Base-by-base conservation (phyloP, 257 asterid species). In the Cruciata laevipes region DNA sequence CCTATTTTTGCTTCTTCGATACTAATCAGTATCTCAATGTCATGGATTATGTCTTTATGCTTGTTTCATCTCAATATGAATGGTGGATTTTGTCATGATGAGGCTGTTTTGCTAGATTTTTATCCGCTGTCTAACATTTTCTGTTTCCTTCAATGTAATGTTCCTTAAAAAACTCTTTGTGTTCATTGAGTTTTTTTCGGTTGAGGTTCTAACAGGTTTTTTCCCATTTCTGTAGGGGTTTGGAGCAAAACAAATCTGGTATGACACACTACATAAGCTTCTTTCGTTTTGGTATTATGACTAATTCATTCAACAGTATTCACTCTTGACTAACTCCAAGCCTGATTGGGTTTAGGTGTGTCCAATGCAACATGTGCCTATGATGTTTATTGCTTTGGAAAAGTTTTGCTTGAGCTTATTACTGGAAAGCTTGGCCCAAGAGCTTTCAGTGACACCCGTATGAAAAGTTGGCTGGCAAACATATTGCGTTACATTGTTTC, bases 381-480 rank as follows among this genome's bases (percentile, higher is more conserved):
- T 49, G 96, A 88, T 52, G 89, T 88, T 24, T 88, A 84, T 77
- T 84, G 91, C 60, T 86, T 86, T 4, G 94, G 96, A 20, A 86
- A 80, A 76, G 82, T 86, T 51, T 66, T 88, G 33, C 89, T 88
- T 5, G 94, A 83, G 82, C 91, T 88, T 0, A 81, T 88, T 59
- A 84, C 90, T 0, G 94, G 94, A 24, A 83, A 74, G 67, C 75
- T 86, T 1, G 91, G 88, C 25, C 72, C 80, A 33, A 75, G 88
- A 23, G 56, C 72, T 30, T 23, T 7, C 23, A 32, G 23, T 16
- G 24, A 31, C 23, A 13, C 65, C 42, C 16, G 21, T 61, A 72
- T 69, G 70, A 90, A 90, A 73, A 4, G 37, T 31, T 61, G 65
- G 65, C n/a, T 32, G 24, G 24, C n/a, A 17, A 61, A 17, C 44